Evolutionary conservation across 495 filamentous ascomycete genomes (phyloP), one percentile per base, ranked within the genome.

Genomic region (Chaetomium cochliodes): DNA sequence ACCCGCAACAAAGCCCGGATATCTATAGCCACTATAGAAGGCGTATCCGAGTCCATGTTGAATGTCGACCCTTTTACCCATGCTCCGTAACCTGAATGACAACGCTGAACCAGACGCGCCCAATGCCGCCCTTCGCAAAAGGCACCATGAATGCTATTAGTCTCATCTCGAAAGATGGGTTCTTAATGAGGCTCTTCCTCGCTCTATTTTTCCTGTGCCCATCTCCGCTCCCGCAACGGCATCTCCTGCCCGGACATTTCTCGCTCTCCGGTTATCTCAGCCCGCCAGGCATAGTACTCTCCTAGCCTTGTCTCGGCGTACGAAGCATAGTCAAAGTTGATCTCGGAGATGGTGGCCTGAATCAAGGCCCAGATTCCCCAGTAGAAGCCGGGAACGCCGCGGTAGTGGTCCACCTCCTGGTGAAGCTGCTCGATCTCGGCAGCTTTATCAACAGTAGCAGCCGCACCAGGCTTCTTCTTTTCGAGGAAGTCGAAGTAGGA

Each of bases 331-430:
- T 99, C 92, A 71, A 99, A 99, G 74, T 98, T 92, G 67, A 99
- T 98, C 63, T 93, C 87, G 5, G 90, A 93, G 67, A 99, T 98
- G 20, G 87, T 90, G 2, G 92, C 91, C 79, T 99, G 96, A 70
- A 99, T 97, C 56, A 98, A 82, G 11, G 92, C 90, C 96, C 96
- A 98, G 55, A 97, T 90, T 25, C 94, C 96, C 92, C 89, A 91
- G 71, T 82, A 83, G 63, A 99, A 89, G 12, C 94, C 94, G 0
- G 94, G 96, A 13, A 97, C 82, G 60, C 93, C 94, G 44, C 93
- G 84, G 79, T 90, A 99, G 33, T 83, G 75, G 75, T 98, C 93
- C 1, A 98, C 90, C 72, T 98, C 91, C 7, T 83, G 77, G 68
- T 86, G 86, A 12, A 98, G 80, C 56, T 80, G 74, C 33, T 76